A percentile compares a stretch with the other conserved stretches of the same genome.
phyloP scores from a whole-genome alignment of 495 filamentous ascomycete genomes.

The Hypoxylon rickii region DNA sequence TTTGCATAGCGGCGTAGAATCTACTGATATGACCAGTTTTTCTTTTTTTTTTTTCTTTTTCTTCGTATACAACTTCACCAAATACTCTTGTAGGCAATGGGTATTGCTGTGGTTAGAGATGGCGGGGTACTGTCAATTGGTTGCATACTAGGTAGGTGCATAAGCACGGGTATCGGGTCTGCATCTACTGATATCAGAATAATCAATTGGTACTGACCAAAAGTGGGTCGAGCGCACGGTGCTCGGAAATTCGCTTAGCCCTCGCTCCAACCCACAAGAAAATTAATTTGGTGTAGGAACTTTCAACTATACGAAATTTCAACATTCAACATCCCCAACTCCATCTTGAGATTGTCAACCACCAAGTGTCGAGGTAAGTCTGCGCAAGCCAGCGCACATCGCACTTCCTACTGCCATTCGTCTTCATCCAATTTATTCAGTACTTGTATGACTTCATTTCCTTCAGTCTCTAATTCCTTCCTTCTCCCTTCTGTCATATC shows the following conservation, averaged over 20 bases:
- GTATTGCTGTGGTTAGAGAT: too few relatives aligned
- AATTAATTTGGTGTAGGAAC: conserved; percentile 33
- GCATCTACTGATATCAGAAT: too few relatives aligned
- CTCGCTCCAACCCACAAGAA: conserved; percentile 41
- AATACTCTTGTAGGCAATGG: too few relatives aligned
- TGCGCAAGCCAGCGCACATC: conserved; percentile 10
- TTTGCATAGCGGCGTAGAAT: too few relatives aligned
- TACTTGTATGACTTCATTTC: background rate
- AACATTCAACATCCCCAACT: conserved; percentile 32
- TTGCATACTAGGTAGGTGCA: too few relatives aligned
- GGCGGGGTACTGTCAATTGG: too few relatives aligned
- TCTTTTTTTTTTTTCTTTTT: too few relatives aligned
- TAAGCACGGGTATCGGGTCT: too few relatives aligned
- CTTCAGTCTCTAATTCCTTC: background rate
- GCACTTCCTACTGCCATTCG: background rate
- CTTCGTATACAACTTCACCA: too few relatives aligned
- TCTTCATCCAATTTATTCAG: background rate
- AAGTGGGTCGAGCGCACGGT: conserved; percentile 8
- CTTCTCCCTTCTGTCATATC: background rate
- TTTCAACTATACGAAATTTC: conserved; percentile 23
- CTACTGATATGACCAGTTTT: too few relatives aligned
- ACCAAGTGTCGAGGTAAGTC: conserved; percentile 38
- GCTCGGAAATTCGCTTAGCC: conserved; percentile 37
- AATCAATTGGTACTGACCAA: too few relatives aligned
- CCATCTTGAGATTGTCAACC: conserved; percentile 34